Evolutionary conservation across 768 basidiomycete species (phyloP).

Genomic region (Tulasnella calospora): DNA sequence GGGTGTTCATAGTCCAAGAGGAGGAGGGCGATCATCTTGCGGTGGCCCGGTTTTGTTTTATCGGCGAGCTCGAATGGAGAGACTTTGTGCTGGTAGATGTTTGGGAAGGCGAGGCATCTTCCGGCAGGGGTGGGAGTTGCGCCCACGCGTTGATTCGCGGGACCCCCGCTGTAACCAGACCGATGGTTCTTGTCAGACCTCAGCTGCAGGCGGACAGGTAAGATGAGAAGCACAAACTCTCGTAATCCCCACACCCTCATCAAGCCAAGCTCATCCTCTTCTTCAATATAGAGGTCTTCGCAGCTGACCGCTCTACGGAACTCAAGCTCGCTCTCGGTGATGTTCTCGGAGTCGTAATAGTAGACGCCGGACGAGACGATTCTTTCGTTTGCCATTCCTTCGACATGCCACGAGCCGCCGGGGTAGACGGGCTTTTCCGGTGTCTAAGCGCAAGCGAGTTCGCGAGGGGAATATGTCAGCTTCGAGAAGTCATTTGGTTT

Average conservation of each 20-base stretch:
- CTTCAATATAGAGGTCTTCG: slow-evolving; percentile 29
- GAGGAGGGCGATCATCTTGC: slow-evolving; percentile 22
- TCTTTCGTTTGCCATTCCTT: slow-evolving; percentile 36
- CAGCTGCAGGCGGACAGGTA: background rate
- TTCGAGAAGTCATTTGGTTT: background rate
- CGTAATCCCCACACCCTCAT: slow-evolving; percentile 46
- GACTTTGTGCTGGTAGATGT: slow-evolving; percentile 24
- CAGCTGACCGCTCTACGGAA: slow-evolving; percentile 34
- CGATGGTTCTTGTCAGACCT: background rate
- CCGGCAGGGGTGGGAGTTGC: background rate
- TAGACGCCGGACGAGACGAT: slow-evolving; percentile 33
- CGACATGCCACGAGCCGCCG: slow-evolving; percentile 46
- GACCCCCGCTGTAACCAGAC: background rate
- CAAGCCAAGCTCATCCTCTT: slow-evolving; percentile 33
- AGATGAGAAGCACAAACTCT: background rate
- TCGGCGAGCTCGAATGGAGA: slow-evolving; percentile 19
- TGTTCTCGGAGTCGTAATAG: slow-evolving; percentile 35
- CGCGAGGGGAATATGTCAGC: no score
- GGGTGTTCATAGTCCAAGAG: slow-evolving; percentile 9
- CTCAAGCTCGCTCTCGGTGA: slow-evolving; percentile 34
- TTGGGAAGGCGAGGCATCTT: slow-evolving; percentile 24
- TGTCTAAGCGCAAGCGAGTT: slow-evolving; percentile 28
- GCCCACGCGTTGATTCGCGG: background rate
- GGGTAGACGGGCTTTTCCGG: slow-evolving; percentile 45
- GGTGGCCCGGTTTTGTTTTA: slow-evolving; percentile 19